These are phyloP conservation scores for Populus nigra DNA, from an alignment of 345 rosid species.

Conservation along the genomic window DNA sequence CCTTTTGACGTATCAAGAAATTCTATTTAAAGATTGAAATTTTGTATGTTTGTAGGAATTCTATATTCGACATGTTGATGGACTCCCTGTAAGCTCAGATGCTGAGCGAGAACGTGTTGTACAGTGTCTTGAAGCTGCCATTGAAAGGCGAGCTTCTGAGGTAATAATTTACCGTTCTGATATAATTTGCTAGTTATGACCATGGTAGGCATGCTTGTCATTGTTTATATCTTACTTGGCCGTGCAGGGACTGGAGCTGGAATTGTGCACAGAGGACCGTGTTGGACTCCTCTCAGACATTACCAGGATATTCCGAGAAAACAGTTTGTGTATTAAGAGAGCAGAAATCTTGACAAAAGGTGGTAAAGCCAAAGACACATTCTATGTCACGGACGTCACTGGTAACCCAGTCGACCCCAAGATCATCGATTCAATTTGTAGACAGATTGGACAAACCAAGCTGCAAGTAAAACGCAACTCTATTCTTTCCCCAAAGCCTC, in stretches of 20 bases:
- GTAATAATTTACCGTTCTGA: slow-evolving; percentile 5
- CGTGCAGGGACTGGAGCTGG: slow-evolving; percentile 53
- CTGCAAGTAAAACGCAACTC: slow-evolving; percentile 44
- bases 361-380: slow-evolving; percentile 48
- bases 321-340: slow-evolving; percentile 48
- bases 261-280: slow-evolving; percentile 46
- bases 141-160: slow-evolving; percentile 51
- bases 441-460: slow-evolving; percentile 44
- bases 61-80: slow-evolving; percentile 60
- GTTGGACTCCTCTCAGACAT: slow-evolving; percentile 53
- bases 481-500: slow-evolving; percentile 23
- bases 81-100: slow-evolving; percentile 51
- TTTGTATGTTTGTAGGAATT: slow-evolving; percentile 50
- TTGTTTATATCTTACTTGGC: not conserved
- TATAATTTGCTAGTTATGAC: not conserved
- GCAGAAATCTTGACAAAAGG: slow-evolving; percentile 52
- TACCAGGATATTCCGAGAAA: slow-evolving; percentile 57
- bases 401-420: slow-evolving; percentile 48
- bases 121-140: slow-evolving; percentile 61
- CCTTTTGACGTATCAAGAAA: no score
- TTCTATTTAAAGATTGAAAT: slow-evolving; percentile 9
- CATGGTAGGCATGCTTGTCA: not conserved
- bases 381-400: slow-evolving; percentile 51
- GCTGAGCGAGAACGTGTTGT: slow-evolving; percentile 53
- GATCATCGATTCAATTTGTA: slow-evolving; percentile 45